These are phyloP conservation scores for Globisporangium ultimum DNA, from an alignment of 352 stramenopile genomes.

Conservation along the genomic window DNA sequence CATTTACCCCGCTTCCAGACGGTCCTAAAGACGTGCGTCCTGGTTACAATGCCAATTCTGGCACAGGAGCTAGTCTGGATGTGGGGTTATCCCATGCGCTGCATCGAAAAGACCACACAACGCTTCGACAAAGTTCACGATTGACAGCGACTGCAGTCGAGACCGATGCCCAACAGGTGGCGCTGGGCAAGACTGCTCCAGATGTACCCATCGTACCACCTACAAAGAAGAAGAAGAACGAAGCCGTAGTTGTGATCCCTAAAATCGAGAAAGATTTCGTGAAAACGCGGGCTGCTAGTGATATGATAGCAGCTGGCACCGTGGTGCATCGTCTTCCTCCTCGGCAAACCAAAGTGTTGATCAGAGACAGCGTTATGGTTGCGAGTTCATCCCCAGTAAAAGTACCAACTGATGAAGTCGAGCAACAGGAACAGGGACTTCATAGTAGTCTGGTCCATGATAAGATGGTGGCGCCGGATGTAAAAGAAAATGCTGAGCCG, in stretches of 20 bases:
- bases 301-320: background rate
- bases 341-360: background rate
- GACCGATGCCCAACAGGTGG: background rate
- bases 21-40: background rate
- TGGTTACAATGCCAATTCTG: background rate
- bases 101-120: background rate
- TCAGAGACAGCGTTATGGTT: background rate
- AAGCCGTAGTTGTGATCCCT: slow-evolving; percentile 15
- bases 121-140: background rate
- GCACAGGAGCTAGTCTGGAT: background rate
- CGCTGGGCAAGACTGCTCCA: background rate
- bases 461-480: background rate
- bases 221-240: slow-evolving; percentile 8
- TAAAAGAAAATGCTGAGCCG: background rate
- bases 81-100: background rate
- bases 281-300: background rate
- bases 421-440: background rate
- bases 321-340: background rate
- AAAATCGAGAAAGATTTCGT: slow-evolving; percentile 15
- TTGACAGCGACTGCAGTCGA: background rate
- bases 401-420: background rate
- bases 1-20: background rate
- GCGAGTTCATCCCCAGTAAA: background rate
- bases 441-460: background rate
- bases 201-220: background rate